phyloP scores from a whole-genome alignment of 495 filamentous ascomycete species.

The Penicillium lividum region DNA sequence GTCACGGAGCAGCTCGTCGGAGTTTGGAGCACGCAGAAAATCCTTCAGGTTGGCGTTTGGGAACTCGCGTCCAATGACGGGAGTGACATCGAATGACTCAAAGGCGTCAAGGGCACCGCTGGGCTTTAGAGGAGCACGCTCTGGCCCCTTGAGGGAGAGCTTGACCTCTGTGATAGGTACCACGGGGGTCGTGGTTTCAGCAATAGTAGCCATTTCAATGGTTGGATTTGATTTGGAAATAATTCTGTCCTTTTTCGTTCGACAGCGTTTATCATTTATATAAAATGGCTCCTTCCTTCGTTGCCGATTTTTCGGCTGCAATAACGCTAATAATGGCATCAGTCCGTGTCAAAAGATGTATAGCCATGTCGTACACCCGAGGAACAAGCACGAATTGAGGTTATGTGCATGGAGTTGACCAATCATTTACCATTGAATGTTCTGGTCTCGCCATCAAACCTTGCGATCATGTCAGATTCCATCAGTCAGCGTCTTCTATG shows the following conservation, averaged over 20 bases:
- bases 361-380: not conserved
- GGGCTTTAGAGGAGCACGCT: constrained; percentile 46
- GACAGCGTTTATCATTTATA: constrained; percentile 8
- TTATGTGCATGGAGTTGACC: not conserved
- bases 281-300: not conserved
- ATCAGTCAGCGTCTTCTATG: constrained; percentile 3
- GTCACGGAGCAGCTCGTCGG: constrained; percentile 66
- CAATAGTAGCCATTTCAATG: constrained; percentile 26
- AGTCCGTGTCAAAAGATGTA: not conserved
- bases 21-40: constrained; percentile 60
- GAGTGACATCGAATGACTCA: constrained; percentile 64
- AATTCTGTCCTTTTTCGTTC: not conserved
- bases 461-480: constrained; percentile 13
- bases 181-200: constrained; percentile 17
- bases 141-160: constrained; percentile 13
- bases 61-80: constrained; percentile 68
- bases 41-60: constrained; percentile 58
- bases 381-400: not conserved
- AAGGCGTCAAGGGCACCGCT: constrained; percentile 58
- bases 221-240: not conserved
- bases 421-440: not conserved
- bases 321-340: constrained; percentile 5
- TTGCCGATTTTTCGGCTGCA: constrained; percentile 21
- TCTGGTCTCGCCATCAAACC: not conserved
- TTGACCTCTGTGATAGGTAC: constrained; percentile 25